Base-by-base conservation (phyloP, 768 basidiomycete species). In the Leccinum arenicola region DNA sequence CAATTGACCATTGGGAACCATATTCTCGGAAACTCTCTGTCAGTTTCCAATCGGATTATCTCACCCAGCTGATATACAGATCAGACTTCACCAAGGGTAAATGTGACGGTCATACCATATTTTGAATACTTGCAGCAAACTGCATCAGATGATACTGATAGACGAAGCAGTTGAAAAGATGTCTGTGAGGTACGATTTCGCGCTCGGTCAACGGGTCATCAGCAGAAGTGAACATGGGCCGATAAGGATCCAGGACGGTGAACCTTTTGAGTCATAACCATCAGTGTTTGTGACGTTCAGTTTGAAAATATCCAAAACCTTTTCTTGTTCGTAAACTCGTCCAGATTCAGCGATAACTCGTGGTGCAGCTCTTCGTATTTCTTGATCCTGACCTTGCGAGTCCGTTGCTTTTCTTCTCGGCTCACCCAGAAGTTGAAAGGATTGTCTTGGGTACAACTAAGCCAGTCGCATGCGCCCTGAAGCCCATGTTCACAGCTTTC, bases 91-190 rank as follows among this genome's bases (percentile, higher is more conserved):
- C 50, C 3, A 4, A 33, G 36, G 1, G 2, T 10, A 12, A 14
- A 12, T 14, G 19, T 4, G 3, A 4, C n/a, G 2, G 55, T n/a
- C 78, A 19, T 48, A 82, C 80, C 58, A 75, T 52, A 7, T 71
- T 71, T n/a, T 68, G 61, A 5, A 79, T 56, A 11, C 67, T 60
- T 9, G 60, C 57, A 3, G 73, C 67, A 60, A 81, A 78, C 12
- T 68, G 71, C 67, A 79, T 76, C 52, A 78, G 63, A 58, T 82
- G 81, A 55, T 76, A 80, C 60, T 92, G 87, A 68, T 88, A 91
- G 29, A 88, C 81, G 64, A 86, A 91, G 52, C 85, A 88, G 57
- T 89, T 76, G 64, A 92, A 92, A 8, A 92, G 74, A 67, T 85
- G 84, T 43, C 85, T 82, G 70, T 91, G 89, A 0, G 85, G 82